Conservation (phyloP, 1,284 basidiomycete species). For the Ustilago tritici region DNA sequence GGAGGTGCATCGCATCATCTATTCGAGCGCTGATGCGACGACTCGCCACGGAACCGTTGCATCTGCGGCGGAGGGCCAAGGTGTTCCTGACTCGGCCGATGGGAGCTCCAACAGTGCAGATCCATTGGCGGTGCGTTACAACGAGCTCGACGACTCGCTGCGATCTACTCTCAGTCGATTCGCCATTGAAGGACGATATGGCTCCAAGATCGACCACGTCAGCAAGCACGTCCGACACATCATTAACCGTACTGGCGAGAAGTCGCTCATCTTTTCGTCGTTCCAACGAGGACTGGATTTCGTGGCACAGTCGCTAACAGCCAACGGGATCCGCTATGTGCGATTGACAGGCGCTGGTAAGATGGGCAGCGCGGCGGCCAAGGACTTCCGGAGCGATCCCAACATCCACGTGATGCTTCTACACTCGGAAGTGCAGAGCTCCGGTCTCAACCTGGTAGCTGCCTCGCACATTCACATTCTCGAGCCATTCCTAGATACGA, state of each 20-base stretch:
- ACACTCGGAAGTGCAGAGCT: constrained; percentile 65
- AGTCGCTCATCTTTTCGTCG: constrained; percentile 65
- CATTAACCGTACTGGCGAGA: constrained; percentile 48
- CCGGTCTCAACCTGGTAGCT: constrained; percentile 61
- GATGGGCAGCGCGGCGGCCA: constrained; percentile 29
- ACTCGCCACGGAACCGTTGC: constrained; percentile 15
- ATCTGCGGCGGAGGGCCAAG: background rate
- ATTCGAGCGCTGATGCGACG: constrained; percentile 17
- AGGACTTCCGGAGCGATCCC: constrained; percentile 51
- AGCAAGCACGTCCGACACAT: constrained; percentile 57
- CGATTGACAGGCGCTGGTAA: constrained; percentile 55
- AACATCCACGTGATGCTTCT: constrained; percentile 58
- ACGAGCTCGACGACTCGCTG: constrained; percentile 39
- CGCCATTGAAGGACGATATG: constrained; percentile 52
- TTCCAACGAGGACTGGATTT: constrained; percentile 65
- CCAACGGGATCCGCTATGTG: constrained; percentile 56
- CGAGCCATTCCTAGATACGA: constrained; percentile 65
- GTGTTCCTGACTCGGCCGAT: background rate
- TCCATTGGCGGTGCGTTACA: constrained; percentile 26
- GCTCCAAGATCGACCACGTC: constrained; percentile 66
- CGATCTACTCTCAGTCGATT: constrained; percentile 32
- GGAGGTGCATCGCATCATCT: constrained; percentile 64
- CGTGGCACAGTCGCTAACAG: constrained; percentile 58
- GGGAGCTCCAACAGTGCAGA: background rate
- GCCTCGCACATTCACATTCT: constrained; percentile 64